Conservation (phyloP, 306 rosid genomes). For the Cicer judaicum region DNA sequence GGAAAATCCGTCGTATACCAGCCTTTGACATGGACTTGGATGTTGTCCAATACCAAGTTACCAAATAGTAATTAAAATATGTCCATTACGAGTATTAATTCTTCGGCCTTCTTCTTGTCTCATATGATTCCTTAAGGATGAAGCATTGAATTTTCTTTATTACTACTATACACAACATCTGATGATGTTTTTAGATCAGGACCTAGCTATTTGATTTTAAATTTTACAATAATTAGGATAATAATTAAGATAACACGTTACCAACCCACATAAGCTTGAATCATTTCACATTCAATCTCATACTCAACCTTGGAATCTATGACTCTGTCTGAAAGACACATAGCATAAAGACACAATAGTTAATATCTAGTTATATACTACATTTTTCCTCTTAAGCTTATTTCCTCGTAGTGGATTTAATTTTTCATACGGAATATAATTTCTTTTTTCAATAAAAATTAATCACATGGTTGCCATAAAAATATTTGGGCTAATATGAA, state of each 20-base stretch:
- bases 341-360: too few relatives aligned
- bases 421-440: not conserved
- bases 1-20: not conserved
- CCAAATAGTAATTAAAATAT: slow-evolving; percentile 18
- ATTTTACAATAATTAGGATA: not conserved
- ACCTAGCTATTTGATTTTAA: not conserved
- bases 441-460: not conserved
- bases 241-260: not conserved
- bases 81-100: not conserved
- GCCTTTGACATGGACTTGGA: not conserved
- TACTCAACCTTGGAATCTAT: not conserved
- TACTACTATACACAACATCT: not conserved
- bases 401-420: too few relatives aligned
- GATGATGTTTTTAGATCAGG: not conserved
- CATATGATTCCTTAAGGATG: slow-evolving; percentile 33
- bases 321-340: not conserved
- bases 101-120: not conserved
- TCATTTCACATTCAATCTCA: slow-evolving; percentile 9
- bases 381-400: too few relatives aligned
- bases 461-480: not conserved
- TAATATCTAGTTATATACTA: too few relatives aligned
- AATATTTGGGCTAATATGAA: slow-evolving; percentile 19
- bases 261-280: not conserved
- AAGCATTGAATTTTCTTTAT: slow-evolving; percentile 32
- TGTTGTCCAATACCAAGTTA: slow-evolving; percentile 41